Conservation (phyloP, 345 rosid species). For the Camelina laxa region DNA sequence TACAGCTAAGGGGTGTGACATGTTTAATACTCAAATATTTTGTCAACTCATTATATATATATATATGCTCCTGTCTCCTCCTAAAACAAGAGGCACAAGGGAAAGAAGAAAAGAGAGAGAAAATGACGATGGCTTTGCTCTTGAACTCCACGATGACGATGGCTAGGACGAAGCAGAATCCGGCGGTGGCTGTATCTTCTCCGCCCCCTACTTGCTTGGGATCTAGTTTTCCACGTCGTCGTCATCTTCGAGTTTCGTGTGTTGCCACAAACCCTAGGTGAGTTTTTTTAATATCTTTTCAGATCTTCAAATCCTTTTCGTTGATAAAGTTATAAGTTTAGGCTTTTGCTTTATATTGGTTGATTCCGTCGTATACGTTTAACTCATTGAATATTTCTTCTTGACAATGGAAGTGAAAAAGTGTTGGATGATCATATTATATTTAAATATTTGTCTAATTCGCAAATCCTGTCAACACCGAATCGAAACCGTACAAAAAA, state of each 20-base stretch:
- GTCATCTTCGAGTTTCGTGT: constrained; percentile 27
- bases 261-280: constrained; percentile 35
- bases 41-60: constrained; percentile 19
- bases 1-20: constrained; percentile 10
- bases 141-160: neutral
- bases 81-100: neutral
- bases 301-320: constrained; percentile 5
- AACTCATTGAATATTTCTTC: neutral
- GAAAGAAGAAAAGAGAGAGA: neutral
- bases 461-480: neutral
- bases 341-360: neutral
- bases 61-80: neutral
- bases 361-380: neutral
- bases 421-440: neutral
- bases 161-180: constrained; percentile 18
- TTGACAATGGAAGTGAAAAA: neutral
- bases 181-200: neutral
- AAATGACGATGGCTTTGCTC: constrained; percentile 9
- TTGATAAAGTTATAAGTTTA: neutral
- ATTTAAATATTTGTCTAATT: neutral
- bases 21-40: constrained; percentile 32
- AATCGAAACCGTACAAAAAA: neutral
- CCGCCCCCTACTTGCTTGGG: neutral
- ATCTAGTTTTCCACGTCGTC: constrained; percentile 12
- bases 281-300: neutral